Evolutionary conservation across 768 basidiomycete species (phyloP).

Genomic region (Russula griseocarnosa): DNA sequence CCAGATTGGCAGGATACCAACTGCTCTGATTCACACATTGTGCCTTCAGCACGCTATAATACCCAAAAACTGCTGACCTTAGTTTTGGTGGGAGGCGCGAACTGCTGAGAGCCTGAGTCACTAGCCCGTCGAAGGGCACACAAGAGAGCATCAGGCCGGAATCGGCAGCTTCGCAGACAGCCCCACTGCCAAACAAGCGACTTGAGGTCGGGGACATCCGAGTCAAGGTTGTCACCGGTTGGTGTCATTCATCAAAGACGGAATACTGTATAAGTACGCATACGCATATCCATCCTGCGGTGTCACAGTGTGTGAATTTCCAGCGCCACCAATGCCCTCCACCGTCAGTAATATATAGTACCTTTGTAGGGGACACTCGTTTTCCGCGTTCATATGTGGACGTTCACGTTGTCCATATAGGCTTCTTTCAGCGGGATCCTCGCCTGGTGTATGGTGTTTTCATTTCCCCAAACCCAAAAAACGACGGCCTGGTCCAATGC

Average conservation of each 20-base stretch:
- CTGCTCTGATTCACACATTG: no score
- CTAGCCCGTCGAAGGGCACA: not conserved
- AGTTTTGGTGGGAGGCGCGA: no score
- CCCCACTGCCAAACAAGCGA: not conserved
- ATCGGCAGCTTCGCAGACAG: not conserved
- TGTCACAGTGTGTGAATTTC: not conserved
- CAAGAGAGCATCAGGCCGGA: not conserved
- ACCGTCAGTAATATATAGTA: not conserved
- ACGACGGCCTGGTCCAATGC: not conserved
- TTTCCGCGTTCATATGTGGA: not conserved
- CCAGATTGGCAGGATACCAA: no score
- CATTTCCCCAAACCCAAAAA: no score
- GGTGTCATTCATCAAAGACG: not conserved
- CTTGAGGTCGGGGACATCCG: not conserved
- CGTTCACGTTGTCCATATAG: not conserved
- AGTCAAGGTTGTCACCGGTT: no score
- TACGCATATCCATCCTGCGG: not conserved
- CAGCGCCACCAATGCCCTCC: no score
- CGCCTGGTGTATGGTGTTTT: not conserved
- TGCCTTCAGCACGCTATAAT: no score
- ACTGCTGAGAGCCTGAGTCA: no score
- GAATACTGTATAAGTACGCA: not conserved
- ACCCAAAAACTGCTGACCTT: no score
- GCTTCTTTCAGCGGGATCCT: not conserved
- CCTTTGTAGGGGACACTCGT: not conserved